A percentile compares a stretch with the other conserved stretches of the same genome.
Evolutionary conservation across 2,329 filamentous ascomycete species (phyloP).

Genomic region (Arachnomyces sp.): DNA sequence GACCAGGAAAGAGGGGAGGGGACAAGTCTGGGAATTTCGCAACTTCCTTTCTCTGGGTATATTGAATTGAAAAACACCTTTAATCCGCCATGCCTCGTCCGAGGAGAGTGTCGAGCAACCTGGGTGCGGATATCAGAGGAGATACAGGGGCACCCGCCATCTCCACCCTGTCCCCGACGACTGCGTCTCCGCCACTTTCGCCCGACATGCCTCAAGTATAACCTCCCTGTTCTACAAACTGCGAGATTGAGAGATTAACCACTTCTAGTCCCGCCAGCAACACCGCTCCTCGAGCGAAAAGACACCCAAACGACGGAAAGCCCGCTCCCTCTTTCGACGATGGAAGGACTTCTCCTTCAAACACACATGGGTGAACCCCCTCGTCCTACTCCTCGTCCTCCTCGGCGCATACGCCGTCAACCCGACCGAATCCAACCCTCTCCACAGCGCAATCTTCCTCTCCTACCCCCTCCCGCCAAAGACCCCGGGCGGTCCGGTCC

Average conservation of each 20-base stretch:
- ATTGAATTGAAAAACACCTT: too few relatives aligned
- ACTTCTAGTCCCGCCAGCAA: constrained; percentile 11
- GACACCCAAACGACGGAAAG: constrained; percentile 34
- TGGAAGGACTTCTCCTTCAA: constrained; percentile 35
- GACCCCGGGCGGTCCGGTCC: constrained; percentile 41
- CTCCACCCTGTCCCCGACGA: constrained; percentile 36
- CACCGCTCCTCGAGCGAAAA: constrained; percentile 19
- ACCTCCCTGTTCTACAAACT: background rate
- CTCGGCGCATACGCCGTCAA: constrained; percentile 63
- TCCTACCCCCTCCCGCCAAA: constrained; percentile 67
- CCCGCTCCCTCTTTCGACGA: constrained; percentile 34
- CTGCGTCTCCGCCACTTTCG: constrained; percentile 22
- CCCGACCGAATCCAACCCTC: constrained; percentile 67
- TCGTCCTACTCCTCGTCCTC: constrained; percentile 57
- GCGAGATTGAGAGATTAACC: too few relatives aligned
- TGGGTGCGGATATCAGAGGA: constrained; percentile 40
- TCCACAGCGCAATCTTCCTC: constrained; percentile 78
- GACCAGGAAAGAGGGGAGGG: too few relatives aligned
- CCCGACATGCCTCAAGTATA: constrained; percentile 25
- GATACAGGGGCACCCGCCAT: constrained; percentile 40
- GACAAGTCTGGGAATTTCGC: too few relatives aligned
- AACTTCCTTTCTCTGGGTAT: too few relatives aligned
- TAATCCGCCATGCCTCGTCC: constrained; percentile 29
- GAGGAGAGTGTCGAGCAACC: constrained; percentile 35
- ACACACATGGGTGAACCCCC: constrained; percentile 59